Conservation (phyloP, 768 basidiomycete genomes). For the Hebeloma cylindrosporum region DNA sequence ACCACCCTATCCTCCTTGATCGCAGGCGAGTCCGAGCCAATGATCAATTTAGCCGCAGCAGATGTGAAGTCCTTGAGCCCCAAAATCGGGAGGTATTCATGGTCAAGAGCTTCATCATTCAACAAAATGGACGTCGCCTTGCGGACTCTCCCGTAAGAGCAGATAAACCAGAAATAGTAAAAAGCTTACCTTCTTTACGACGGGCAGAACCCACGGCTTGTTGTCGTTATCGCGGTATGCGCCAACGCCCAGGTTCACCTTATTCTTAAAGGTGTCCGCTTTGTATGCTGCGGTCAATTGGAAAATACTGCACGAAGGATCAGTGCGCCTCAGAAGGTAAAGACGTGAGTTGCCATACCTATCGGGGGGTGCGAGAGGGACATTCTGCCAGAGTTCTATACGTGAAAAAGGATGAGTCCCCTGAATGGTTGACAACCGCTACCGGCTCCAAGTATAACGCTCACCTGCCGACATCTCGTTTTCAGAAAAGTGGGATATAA, state of each 20-base stretch:
- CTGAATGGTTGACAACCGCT: neutral
- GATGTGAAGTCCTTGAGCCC: conserved; percentile 82
- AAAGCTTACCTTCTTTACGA: conserved; percentile 75
- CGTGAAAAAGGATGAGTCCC: conserved; percentile 13
- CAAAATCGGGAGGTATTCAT: conserved; percentile 91
- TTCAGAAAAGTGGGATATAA: conserved; percentile 52
- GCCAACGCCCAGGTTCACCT: conserved; percentile 91
- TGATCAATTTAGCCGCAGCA: conserved; percentile 79
- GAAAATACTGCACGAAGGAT: conserved; percentile 63
- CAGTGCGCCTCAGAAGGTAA: neutral
- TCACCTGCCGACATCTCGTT: conserved; percentile 56
- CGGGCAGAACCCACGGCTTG: conserved; percentile 92
- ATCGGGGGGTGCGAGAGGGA: conserved; percentile 84
- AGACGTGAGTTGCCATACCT: conserved; percentile 46
- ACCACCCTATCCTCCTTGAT: conserved; percentile 69
- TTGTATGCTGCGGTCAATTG: conserved; percentile 90
- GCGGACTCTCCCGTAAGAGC: conserved; percentile 10
- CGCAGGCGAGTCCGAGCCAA: conserved; percentile 71
- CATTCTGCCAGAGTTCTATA: conserved; percentile 72
- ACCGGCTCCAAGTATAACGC: conserved; percentile 17
- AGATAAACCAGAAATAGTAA: conserved; percentile 10
- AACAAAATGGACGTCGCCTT: conserved; percentile 76
- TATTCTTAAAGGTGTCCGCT: conserved; percentile 67
- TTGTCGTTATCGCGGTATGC: conserved; percentile 87
- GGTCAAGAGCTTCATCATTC: conserved; percentile 72